Base-by-base conservation (phyloP, 2,329 filamentous ascomycete species). In the Diaporthe vaccinii region DNA sequence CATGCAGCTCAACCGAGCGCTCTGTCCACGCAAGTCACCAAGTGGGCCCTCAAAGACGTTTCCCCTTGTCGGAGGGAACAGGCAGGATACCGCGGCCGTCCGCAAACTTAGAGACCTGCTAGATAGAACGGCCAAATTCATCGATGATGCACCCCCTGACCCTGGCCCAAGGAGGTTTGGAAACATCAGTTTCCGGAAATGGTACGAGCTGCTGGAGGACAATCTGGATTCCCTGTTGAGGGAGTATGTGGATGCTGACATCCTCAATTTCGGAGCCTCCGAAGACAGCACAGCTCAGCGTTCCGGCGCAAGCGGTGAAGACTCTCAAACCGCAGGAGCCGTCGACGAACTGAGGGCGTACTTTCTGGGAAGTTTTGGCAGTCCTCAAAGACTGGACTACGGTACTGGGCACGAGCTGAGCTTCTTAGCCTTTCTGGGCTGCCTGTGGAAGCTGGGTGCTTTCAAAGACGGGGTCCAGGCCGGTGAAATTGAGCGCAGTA, bases 361-460 rank as follows among this genome's bases (percentile, higher is more conserved):
- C 82, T 89, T 99, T 1, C 83, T 98, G 5, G 96, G 95, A 20
- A 91, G 91, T 6, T 98, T 98, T 84, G 97, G 97, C 4, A 98
- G 95, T 81, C 84, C 94, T 0, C 95, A 98, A 80, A 88, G 97
- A 72, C 87, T 99, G 36, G 97, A 99, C 84, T 99, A 98, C 81
- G 97, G 97, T 2, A 98, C 97, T 0, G 97, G 97, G 0, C 97
- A 99, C 83, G 97, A 99, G 82, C 86, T 99, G 70, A 98, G 94
- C 84, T 99, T 99, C 80, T 84, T 98, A 10, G 96, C 97, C 1
- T 99, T 99, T 77, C 83, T 99, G 8, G 96, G 92, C 6, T 93
- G 94, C 76, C 87, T 99, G 7, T 99, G 96, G 96, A 98, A 98
- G 83, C 87, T 99, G 3, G 92, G 93, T 59, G 93, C 90, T 22